phyloP scores from a whole-genome alignment of 306 rosid genomes.

The Aeschynomene evenia region DNA sequence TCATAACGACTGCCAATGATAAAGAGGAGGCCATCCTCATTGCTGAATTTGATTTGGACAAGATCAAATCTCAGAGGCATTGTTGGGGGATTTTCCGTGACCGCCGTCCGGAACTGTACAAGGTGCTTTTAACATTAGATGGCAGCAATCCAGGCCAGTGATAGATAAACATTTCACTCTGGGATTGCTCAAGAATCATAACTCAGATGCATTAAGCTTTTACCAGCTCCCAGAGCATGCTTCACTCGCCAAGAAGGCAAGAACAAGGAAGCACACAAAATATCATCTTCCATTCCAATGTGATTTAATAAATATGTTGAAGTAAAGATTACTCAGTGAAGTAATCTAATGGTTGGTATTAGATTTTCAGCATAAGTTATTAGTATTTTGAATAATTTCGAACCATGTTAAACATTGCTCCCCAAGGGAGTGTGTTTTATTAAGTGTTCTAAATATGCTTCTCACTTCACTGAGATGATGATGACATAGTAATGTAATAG shows the following conservation, averaged over 20 bases:
- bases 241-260: slow-evolving; percentile 18
- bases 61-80: slow-evolving; percentile 73
- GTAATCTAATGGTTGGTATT: slow-evolving; percentile 10
- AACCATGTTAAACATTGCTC: slow-evolving; percentile 3
- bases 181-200: slow-evolving; percentile 30
- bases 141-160: slow-evolving; percentile 23
- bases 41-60: slow-evolving; percentile 73
- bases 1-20: slow-evolving; percentile 73
- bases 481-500: no score
- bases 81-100: slow-evolving; percentile 93
- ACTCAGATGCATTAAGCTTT: slow-evolving; percentile 32
- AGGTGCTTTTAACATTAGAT: slow-evolving; percentile 74
- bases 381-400: slow-evolving; percentile 18
- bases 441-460: background rate
- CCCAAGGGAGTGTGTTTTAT: background rate
- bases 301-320: slow-evolving; percentile 20
- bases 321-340: slow-evolving; percentile 10
- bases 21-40: slow-evolving; percentile 76
- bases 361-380: background rate
- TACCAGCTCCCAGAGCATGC: slow-evolving; percentile 19
- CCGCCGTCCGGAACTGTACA: slow-evolving; percentile 86
- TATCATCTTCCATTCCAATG: slow-evolving; percentile 7
- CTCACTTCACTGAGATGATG: no score
- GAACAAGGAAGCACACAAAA: slow-evolving; percentile 8
- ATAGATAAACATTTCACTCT: background rate